Conservation (phyloP, 2,329 filamentous ascomycete species). For the Fusarium gaditjirri region DNA sequence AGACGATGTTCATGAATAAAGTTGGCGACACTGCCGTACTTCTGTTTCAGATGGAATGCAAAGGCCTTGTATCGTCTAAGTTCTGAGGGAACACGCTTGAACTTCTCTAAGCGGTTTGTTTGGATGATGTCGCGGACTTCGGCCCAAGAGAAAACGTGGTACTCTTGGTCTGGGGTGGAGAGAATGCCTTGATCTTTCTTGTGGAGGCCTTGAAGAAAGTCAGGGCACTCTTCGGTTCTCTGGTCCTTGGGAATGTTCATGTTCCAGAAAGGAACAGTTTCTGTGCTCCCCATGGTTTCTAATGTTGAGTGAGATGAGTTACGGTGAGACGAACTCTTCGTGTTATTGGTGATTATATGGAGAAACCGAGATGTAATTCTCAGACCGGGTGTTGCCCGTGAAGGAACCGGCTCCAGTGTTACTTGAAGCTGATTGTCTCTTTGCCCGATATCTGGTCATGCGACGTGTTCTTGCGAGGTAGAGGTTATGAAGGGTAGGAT, state of each 20-base stretch:
- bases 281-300: slow-evolving; percentile 50
- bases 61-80: slow-evolving; percentile 82
- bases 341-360: neutral
- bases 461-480: neutral
- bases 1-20: slow-evolving; percentile 80
- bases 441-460: neutral
- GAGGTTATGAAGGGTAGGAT: neutral
- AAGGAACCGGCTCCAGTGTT: neutral
- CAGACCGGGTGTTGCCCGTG: neutral
- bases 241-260: slow-evolving; percentile 75
- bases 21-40: slow-evolving; percentile 80
- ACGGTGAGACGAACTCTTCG: slow-evolving; percentile 20
- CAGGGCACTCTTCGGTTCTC: slow-evolving; percentile 75
- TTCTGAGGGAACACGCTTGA: slow-evolving; percentile 81
- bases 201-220: slow-evolving; percentile 71
- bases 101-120: slow-evolving; percentile 76
- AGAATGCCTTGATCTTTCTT: slow-evolving; percentile 78
- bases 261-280: slow-evolving; percentile 77
- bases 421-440: neutral
- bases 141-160: slow-evolving; percentile 73
- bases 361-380: neutral
- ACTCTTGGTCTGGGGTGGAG: slow-evolving; percentile 74
- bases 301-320: neutral
- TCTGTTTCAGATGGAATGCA: slow-evolving; percentile 68
- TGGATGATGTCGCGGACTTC: slow-evolving; percentile 71